A percentile compares a stretch with the other conserved stretches of the same genome.
These are phyloP conservation scores for Linnemannia zychae DNA, from an alignment of 192 early-diverging fungal species.

Conservation along the genomic window DNA sequence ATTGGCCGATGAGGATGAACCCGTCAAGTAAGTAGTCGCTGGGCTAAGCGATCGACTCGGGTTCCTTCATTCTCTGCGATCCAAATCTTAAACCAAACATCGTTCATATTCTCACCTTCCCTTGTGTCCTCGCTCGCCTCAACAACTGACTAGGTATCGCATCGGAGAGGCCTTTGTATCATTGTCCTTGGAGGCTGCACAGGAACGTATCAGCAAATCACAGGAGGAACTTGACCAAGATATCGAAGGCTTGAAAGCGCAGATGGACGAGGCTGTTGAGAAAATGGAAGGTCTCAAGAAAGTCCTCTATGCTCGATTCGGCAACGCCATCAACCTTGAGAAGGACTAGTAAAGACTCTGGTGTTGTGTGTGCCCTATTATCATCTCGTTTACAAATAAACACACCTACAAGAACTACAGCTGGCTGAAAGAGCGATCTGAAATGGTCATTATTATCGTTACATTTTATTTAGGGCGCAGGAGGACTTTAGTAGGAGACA, in stretches of 20 bases:
- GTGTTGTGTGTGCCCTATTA: not conserved
- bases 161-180: constrained; percentile 93
- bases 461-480: not conserved
- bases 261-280: constrained; percentile 72
- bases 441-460: constrained; percentile 1
- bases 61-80: too few relatives aligned
- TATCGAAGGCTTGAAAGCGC: constrained; percentile 71
- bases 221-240: constrained; percentile 69
- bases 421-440: not conserved
- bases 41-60: too few relatives aligned
- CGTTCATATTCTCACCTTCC: too few relatives aligned
- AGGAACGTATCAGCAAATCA: constrained; percentile 78
- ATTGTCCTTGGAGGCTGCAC: constrained; percentile 77
- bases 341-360: constrained; percentile 64
- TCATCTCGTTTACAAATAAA: not conserved
- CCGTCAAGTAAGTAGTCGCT: constrained; percentile 68
- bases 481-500: not conserved
- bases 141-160: constrained; percentile 76
- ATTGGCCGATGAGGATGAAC: constrained; percentile 92
- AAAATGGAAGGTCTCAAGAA: constrained; percentile 93
- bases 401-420: not conserved
- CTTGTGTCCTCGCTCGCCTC: too few relatives aligned
- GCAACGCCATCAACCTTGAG: constrained; percentile 96
- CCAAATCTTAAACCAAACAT: too few relatives aligned
- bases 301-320: constrained; percentile 92